Conservation (phyloP, 1,284 basidiomycete genomes). For the Cryptococcus sp. region DNA sequence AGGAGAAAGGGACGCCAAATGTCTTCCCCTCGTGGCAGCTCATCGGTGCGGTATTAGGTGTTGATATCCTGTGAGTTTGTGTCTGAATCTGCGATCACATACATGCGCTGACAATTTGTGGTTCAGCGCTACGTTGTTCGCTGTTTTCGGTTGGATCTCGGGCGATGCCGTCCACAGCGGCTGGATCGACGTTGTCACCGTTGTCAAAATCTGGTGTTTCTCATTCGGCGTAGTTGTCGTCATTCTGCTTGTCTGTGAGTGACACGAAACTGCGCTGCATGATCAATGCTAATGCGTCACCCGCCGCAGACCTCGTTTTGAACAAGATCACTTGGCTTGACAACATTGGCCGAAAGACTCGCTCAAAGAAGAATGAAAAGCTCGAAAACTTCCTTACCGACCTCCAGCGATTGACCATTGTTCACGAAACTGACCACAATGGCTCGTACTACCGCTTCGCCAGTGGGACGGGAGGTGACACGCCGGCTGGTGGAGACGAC, state of each 20-base stretch:
- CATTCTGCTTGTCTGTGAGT: constrained; percentile 54
- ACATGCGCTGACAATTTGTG: background rate
- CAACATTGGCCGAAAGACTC: constrained; percentile 55
- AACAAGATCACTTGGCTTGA: constrained; percentile 56
- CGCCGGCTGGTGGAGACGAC: constrained; percentile 3
- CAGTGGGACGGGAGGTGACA: constrained; percentile 6
- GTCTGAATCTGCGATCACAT: background rate
- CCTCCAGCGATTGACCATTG: constrained; percentile 57
- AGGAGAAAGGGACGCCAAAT: constrained; percentile 41
- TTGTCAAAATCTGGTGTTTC: constrained; percentile 59
- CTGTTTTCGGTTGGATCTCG: constrained; percentile 60
- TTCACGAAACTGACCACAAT: constrained; percentile 53
- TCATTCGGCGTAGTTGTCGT: constrained; percentile 59
- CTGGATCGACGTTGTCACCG: constrained; percentile 59
- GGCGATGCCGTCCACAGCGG: constrained; percentile 53
- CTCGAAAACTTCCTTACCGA: constrained; percentile 59
- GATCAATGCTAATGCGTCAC: constrained; percentile 8
- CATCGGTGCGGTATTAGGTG: constrained; percentile 57
- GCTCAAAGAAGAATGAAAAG: constrained; percentile 56
- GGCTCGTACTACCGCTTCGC: constrained; percentile 34
- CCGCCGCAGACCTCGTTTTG: constrained; percentile 47
- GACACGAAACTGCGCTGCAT: background rate
- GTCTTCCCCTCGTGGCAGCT: constrained; percentile 58
- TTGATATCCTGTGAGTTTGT: constrained; percentile 54
- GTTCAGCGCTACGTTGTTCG: constrained; percentile 55